Evolutionary conservation across 768 basidiomycete species (phyloP), one percentile per base, ranked within the genome.

Genomic region (Phanerodontia chrysosporium): DNA sequence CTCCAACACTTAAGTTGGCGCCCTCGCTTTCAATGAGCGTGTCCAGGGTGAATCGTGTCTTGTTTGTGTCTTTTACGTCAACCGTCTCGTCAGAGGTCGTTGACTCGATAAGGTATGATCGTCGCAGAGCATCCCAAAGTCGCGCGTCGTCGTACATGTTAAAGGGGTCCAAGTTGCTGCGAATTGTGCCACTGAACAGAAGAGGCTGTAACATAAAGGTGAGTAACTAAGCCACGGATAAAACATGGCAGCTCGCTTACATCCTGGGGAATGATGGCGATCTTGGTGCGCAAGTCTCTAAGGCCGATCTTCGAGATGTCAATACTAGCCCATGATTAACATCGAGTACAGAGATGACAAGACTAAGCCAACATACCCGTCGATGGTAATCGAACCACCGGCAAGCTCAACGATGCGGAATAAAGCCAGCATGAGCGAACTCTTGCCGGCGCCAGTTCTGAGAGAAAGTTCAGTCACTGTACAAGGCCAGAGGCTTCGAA

Each of bases 281-380:
- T 76, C 57, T 80, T 80, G 8, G 76, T 76, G 12, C 85, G 80
- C 7, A 90, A 73, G 64, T 85, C 83, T 59, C 74, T 78, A 22
- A 92, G 73, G 1, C 89, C 89, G 28, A 93, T 78, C 61, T 77
- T 82, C 10, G 82, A 80, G 18, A 91, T 86, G 65, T 92, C 86
- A 44, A 87, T 67, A 7, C 84, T 79, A 67, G 68, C 29, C 30
- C 28, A 59, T 21, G 18, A 22, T 51, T 32, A 18, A 9, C 39
- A 18, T 42, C 18, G 4, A 18, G 7, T 35, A 13, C 32, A 10
- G 16, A 25, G 52, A 57, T 18, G 14, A 7, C 4, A 35, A 7
- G 45, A 4, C 18, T 13, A 45, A 21, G 16, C 6, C 8, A 42
- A 42, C 76, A 49, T 63, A 84, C 78, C 77, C 87, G 65, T 90